phyloP scores from a whole-genome alignment of 805 yeast species.

The Wickerhamiella spandovensis region DNA sequence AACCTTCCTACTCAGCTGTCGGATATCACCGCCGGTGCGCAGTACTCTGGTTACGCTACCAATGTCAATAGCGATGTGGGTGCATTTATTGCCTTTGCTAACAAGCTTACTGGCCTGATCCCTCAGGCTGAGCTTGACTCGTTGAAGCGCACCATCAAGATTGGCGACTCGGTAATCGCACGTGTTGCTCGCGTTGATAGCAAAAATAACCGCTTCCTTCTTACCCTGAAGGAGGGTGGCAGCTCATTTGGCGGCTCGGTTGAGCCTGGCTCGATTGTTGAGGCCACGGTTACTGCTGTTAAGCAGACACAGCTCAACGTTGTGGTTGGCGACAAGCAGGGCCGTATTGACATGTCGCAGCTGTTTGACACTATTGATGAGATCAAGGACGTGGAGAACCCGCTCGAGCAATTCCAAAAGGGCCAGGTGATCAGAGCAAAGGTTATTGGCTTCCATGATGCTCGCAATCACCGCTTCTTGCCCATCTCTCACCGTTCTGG shows the following conservation, averaged over 20 bases:
- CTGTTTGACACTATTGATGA: conserved; percentile 40
- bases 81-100: conserved; percentile 69
- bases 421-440: conserved; percentile 44
- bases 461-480: conserved; percentile 50
- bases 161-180: conserved; percentile 60
- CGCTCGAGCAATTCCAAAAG: conserved; percentile 43
- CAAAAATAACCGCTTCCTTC: conserved; percentile 54
- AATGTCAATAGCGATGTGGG: conserved; percentile 63
- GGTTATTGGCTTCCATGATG: conserved; percentile 67
- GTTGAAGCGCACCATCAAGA: conserved; percentile 28
- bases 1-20: conserved; percentile 45
- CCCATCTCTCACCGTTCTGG: conserved; percentile 49
- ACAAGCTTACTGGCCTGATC: conserved; percentile 69
- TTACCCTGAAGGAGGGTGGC: conserved; percentile 35
- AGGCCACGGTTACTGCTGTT: conserved; percentile 46
- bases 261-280: conserved; percentile 29
- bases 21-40: conserved; percentile 40
- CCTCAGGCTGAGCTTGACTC: conserved; percentile 41
- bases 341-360: conserved; percentile 67
- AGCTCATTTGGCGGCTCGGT: conserved; percentile 18
- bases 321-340: conserved; percentile 65
- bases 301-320: conserved; percentile 67
- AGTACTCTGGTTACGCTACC: conserved; percentile 61
- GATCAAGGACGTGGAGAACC: conserved; percentile 44
- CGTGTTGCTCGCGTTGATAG: conserved; percentile 56